Evolutionary conservation across 2,329 filamentous ascomycete species (phyloP), one percentile per base, ranked within the genome.

Genomic region (Ceratocystis cacaofunesta): DNA sequence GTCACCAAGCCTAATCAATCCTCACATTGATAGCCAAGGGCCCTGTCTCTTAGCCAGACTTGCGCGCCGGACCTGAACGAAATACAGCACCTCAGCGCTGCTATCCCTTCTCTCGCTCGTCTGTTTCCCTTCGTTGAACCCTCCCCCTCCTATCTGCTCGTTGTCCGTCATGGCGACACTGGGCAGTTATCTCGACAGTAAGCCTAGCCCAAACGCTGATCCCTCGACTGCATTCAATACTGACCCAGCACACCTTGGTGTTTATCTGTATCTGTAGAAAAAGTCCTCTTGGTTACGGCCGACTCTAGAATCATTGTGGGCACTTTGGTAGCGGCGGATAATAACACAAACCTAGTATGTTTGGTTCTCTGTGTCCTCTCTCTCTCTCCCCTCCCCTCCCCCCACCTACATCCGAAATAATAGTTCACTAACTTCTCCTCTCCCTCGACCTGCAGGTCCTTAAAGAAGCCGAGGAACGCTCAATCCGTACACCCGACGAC

Each of bases 281-380:
- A 90, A 76, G 90, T 97, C 71, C 82, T 92, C 67, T 87, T 97
- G 72, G 83, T 97, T 69, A 97, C 94, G 32, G 88, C 90, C 70
- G 94, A 97, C 76, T 94, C 92, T 63, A 87, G 92, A 71, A 95
- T 90, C 60, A 78, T 92, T 25, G 82, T 90, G 68, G 94, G 94
- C 67, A 92, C 82, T 1, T 84, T 99, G 64, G 80, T 92, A 61
- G 90, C 89, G 57, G 91, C 88, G 73, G 94, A 99, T 75, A 87
- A 96, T 76, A 85, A 88, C 72, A 97, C 94, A 70, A 99, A 99
- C 76, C 78, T 99, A 68, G 84, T 86, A 76, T 68, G 77, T 69
- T 41, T 41, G 10, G 36, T 3, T 28, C n/a, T 64, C 12, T 19
- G n/a, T 25, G 28, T 22, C 1, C 10, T 7, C 41, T 7, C 8